Evolutionary conservation across 1,139 yeast genomes (phyloP), one percentile per base, ranked within the genome.

Genomic region (Geotrichum cucujoidarum): DNA sequence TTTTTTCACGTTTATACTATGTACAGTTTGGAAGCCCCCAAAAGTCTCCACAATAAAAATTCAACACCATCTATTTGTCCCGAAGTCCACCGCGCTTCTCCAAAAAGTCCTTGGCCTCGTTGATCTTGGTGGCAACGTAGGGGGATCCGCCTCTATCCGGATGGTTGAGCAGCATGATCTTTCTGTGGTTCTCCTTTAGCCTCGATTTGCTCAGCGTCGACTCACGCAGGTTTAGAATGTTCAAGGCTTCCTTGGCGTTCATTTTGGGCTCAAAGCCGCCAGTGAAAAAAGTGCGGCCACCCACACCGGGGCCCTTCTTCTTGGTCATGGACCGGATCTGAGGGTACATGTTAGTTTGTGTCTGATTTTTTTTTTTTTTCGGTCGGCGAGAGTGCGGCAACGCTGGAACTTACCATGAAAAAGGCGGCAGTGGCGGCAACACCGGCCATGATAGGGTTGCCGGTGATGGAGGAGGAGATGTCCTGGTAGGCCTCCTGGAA

Each of bases 131-230:
- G 53, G 98, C 98, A 63, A 92, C 68, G 62, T 80, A 90, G 34
- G 97, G 92, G 17, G 95, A 85, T 8, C 98, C 98, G 45, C 98
- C 98, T 64, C 94, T 86, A 71, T 92, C 98, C 11, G 98, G 98
- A 65, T 92, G 98, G 70, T 92, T 92, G 44, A 90, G 79, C 65
- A 92, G 74, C 96, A 92, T 89, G 71, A 87, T 85, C 64, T 77
- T 79, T 70, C 98, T 80, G 68, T 92, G 98, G 47, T 86, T 87
- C 55, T 90, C 97, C 68, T 92, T 90, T 62, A 92, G 75, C 63
- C 80, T 86, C 55, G 84, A 76, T 68, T 83, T 81, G 14, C 84
- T 77, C 58, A 92, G 73, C 25, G 81, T 82, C 31, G 84, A 75
- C 65, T 90, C 97, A 59, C 84, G 83, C 60, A 92, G 71, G 61